A percentile compares a stretch with the other conserved stretches of the same genome.
phyloP scores from a whole-genome alignment of 2,329 filamentous ascomycete species.

The Aspergillus costaricaensis region DNA sequence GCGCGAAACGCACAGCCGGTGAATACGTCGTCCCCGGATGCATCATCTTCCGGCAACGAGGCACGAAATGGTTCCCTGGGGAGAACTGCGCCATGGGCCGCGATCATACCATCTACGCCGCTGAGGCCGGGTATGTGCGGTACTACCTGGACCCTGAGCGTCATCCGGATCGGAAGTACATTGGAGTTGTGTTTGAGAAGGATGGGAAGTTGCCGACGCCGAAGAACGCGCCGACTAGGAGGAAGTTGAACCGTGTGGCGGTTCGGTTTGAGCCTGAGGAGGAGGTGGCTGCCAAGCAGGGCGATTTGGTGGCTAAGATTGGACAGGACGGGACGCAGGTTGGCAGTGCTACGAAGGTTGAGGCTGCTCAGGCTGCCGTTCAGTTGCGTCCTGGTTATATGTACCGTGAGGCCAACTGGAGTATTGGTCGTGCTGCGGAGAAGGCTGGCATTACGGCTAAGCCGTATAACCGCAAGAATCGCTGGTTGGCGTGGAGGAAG shows the following conservation, averaged over 20 bases:
- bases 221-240: conserved; percentile 69
- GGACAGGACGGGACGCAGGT: conserved; percentile 29
- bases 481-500: conserved; percentile 68
- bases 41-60: conserved; percentile 96
- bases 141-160: conserved; percentile 87
- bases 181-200: conserved; percentile 86
- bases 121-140: conserved; percentile 84
- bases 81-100: conserved; percentile 95
- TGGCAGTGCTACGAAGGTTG: conserved; percentile 24
- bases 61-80: conserved; percentile 90
- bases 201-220: conserved; percentile 77
- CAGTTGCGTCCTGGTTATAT: conserved; percentile 60
- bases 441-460: conserved; percentile 59
- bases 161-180: conserved; percentile 89
- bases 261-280: conserved; percentile 38
- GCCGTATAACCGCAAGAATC: conserved; percentile 59
- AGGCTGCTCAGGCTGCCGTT: conserved; percentile 30
- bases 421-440: conserved; percentile 66
- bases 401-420: conserved; percentile 67
- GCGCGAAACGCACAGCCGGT: conserved; percentile 89
- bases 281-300: conserved; percentile 18
- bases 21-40: conserved; percentile 94
- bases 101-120: conserved; percentile 93
- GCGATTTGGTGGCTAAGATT: conserved; percentile 27
- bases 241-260: conserved; percentile 73